Base-by-base conservation (phyloP, 768 basidiomycete species). In the Hygrophorus pudorinus region DNA sequence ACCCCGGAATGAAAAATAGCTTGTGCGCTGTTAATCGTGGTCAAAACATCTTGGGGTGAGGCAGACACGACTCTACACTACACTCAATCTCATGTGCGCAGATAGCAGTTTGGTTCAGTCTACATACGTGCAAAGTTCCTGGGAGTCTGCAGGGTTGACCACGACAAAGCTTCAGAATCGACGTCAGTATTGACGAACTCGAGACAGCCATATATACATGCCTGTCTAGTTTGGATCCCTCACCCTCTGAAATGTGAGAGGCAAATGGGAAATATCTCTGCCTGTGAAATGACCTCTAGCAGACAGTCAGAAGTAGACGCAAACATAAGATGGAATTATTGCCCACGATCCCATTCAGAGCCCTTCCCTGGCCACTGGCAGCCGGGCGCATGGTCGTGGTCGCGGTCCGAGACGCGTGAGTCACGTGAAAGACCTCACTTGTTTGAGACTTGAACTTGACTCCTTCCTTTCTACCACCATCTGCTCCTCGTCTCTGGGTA, bases 121-220 rank as follows among this genome's bases (percentile, higher is more conserved):
- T 41, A 64, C 75, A 48, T 56, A 82, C 84, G 62, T 70, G 65
- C 66, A 76, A 28, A 86, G 56, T 10, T 64, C 54, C 43, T 79
- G 64, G 24, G 81, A 78, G 1, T 72, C 85, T 2, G 86, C 83
- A 9, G 86, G 85, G 58, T 86, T 85, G 35, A 56, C 55, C 6
- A 88, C 73, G 12, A 56, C 54, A 42, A 82, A 69, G 14, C 77
- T 81, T 42, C 39, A 10, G 21, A 24, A 5, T 17, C 24, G 1
- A 34, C 31, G 39, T 47, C 12, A 42, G 33, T 38, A 27, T n/a
- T 17, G n/a, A n/a, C 9, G 5, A 17, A 17, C 17, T 13, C 4
- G 17, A 35, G 33, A 35, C 17, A 35, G 33, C n/a, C 17, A 17
- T 17, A 35, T 17, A 35, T 13, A 35, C 33, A 17, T 17, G 17